These are phyloP conservation scores for Apiospora sp. DNA, from an alignment of 2,329 filamentous ascomycete genomes.

Conservation along the genomic window DNA sequence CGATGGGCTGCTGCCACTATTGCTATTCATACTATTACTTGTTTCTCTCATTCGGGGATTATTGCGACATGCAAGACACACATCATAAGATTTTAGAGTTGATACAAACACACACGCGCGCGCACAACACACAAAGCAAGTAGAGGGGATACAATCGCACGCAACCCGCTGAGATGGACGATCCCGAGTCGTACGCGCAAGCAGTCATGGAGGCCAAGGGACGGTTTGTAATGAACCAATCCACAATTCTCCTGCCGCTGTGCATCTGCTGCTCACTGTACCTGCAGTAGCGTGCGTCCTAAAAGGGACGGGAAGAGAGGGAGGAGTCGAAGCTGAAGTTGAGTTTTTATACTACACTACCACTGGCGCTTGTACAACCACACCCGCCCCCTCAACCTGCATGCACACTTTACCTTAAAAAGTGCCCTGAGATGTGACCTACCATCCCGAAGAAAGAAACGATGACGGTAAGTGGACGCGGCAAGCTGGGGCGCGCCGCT, in stretches of 20 bases:
- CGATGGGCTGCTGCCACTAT: background rate
- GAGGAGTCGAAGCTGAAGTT: background rate
- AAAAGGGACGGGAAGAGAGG: background rate
- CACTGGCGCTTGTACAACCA: background rate
- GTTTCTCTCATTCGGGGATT: background rate
- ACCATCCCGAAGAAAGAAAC: background rate
- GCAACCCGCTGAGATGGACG: background rate
- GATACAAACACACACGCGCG: background rate
- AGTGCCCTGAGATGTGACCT: background rate
- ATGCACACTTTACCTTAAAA: background rate
- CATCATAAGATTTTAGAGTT: background rate
- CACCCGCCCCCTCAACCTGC: background rate
- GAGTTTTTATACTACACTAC: background rate
- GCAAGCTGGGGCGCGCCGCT: background rate
- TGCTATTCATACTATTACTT: background rate
- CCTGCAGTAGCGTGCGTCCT: background rate
- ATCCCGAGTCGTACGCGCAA: constrained; percentile 2
- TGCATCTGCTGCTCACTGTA: background rate
- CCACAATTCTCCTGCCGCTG: background rate
- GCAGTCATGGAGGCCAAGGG: background rate
- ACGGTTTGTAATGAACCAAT: background rate
- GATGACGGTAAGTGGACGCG: background rate
- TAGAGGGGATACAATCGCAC: background rate
- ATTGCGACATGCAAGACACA: background rate
- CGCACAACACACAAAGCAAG: background rate